Conservation (phyloP, 2,329 filamentous ascomycete genomes). For the Clathrospora elynae region DNA sequence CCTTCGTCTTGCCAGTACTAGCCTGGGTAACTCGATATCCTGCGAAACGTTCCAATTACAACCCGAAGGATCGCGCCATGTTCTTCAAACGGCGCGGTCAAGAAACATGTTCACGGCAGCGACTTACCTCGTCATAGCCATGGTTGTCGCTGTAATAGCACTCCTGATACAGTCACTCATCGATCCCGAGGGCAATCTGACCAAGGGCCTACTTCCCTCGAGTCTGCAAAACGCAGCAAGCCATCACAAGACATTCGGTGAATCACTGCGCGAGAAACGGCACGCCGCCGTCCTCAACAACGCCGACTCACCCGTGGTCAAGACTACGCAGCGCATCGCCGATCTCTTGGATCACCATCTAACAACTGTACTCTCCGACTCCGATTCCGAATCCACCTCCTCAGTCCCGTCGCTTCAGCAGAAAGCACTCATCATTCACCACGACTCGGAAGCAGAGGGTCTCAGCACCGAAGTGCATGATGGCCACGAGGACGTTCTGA, state of each 20-base stretch:
- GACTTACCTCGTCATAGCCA: conserved; percentile 62
- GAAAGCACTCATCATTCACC: conserved; percentile 52
- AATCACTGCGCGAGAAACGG: conserved; percentile 33
- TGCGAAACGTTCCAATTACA: conserved; percentile 78
- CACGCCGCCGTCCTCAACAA: conserved; percentile 31
- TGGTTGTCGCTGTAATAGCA: conserved; percentile 65
- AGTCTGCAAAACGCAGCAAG: conserved; percentile 50
- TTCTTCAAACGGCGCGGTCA: conserved; percentile 65
- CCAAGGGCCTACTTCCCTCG: conserved; percentile 59
- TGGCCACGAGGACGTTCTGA: conserved; percentile 38
- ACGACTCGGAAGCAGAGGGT: conserved; percentile 45
- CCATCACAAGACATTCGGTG: conserved; percentile 38
- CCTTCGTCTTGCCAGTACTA: conserved; percentile 80
- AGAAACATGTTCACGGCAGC: conserved; percentile 57
- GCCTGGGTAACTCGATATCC: conserved; percentile 77
- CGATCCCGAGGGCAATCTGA: conserved; percentile 56
- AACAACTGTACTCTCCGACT: conserved; percentile 15
- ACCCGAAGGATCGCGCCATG: conserved; percentile 64
- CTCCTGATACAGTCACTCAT: conserved; percentile 64
- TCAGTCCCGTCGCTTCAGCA: conserved; percentile 11
- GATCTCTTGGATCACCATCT: conserved; percentile 41
- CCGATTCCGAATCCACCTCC: conserved; percentile 10
- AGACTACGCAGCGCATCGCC: conserved; percentile 38
- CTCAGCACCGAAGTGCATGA: conserved; percentile 51
- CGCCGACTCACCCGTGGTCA: conserved; percentile 32